Evolutionary conservation across 257 asterid species (phyloP).

Genomic region (Coffea eugenioides): DNA sequence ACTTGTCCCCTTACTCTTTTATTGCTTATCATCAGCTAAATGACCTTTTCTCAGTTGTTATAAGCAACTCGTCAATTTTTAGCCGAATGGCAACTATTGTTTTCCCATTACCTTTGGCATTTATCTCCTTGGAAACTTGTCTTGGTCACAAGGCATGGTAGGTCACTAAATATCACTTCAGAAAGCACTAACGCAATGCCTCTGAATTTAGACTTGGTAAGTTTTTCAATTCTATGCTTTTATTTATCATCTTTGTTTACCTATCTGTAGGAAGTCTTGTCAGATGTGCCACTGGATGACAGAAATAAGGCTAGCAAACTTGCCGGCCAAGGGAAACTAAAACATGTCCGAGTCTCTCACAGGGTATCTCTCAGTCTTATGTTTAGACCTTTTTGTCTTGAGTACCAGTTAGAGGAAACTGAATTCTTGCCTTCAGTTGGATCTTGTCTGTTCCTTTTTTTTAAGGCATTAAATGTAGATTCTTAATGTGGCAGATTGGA

Average conservation of each 20-base stretch:
- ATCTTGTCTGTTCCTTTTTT: not conserved
- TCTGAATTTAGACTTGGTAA: not conserved
- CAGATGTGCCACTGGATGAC: constrained; percentile 86
- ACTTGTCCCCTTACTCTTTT: not conserved
- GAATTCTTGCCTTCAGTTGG: not conserved
- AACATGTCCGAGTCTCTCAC: constrained; percentile 75
- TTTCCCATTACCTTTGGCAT: not conserved
- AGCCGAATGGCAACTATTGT: not conserved
- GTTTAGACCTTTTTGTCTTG: constrained; percentile 17
- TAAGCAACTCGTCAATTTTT: not conserved
- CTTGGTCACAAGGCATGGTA: not conserved
- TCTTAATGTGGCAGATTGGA: constrained; percentile 58
- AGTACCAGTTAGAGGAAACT: not conserved
- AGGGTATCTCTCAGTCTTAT: constrained; percentile 45
- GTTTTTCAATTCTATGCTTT: not conserved
- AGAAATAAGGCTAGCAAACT: constrained; percentile 60
- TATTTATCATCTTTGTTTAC: constrained; percentile 17
- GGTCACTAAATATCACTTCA: not conserved
- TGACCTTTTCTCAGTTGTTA: not conserved
- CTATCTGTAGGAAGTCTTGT: constrained; percentile 71
- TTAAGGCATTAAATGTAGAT: constrained; percentile 11
- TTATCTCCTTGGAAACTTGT: not conserved
- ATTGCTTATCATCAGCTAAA: not conserved
- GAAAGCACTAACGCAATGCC: not conserved
- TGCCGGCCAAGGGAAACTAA: constrained; percentile 65